phyloP scores from a whole-genome alignment of 176 grass and related monocot species.

The Neostapfia colusana region DNA sequence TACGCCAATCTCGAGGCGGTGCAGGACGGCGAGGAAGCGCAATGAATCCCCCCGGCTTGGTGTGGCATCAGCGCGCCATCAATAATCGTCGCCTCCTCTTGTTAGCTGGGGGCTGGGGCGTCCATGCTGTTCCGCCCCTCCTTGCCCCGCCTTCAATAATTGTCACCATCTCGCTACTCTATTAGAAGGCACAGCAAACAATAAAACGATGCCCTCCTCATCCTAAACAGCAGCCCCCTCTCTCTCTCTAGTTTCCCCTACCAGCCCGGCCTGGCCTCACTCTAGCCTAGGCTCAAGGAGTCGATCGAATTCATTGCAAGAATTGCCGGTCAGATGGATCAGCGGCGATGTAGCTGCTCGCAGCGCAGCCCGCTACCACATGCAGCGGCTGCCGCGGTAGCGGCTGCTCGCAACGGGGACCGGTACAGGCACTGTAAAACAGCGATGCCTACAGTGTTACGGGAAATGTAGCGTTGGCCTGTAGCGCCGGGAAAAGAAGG shows the following conservation, averaged over 20 bases:
- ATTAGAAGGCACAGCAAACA: slow-evolving; percentile 27
- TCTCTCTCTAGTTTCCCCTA: not conserved
- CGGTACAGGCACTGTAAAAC: no score
- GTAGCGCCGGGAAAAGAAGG: no score
- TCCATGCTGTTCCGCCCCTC: slow-evolving; percentile 12
- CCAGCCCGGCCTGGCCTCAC: not conserved
- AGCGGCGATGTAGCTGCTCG: not conserved
- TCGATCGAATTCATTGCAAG: slow-evolving; percentile 28
- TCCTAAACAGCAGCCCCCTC: not conserved
- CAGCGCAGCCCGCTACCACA: no score
- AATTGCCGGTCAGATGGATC: slow-evolving; percentile 27
- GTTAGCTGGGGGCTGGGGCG: slow-evolving; percentile 30
- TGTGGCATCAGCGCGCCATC: slow-evolving; percentile 16
- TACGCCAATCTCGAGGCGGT: slow-evolving; percentile 20
- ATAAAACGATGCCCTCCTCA: slow-evolving; percentile 22
- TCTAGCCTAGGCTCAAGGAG: not conserved
- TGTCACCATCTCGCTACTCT: not conserved
- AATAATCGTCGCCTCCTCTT: slow-evolving; percentile 34
- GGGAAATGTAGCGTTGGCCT: no score
- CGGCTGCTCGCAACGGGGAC: no score
- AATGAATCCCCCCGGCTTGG: slow-evolving; percentile 35
- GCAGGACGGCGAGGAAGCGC: not conserved
- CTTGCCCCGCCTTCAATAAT: slow-evolving; percentile 18
- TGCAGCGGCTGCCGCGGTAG: no score
- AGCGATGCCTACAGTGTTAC: no score